Evolutionary conservation across 202 grass and related monocot genomes (phyloP), one percentile per base, ranked within the genome.

Genomic region (Elaeis oleifera): DNA sequence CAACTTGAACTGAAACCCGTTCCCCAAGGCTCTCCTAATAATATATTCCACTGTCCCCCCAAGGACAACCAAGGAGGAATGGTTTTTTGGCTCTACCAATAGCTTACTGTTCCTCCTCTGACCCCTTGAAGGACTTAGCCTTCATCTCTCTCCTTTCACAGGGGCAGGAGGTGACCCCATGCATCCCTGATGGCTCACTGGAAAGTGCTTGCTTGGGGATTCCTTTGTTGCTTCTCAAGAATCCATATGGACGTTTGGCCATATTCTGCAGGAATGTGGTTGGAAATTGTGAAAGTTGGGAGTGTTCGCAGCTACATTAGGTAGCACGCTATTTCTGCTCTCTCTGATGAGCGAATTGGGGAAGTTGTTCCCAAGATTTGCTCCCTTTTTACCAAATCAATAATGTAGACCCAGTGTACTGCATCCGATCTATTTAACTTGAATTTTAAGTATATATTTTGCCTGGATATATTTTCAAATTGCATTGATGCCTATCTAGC

Each of bases 221-320:
- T 65, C 63, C 63, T 53, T 50, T 65, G 63, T 23, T 52, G 4
- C 49, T 28, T 28, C 16, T 65, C 49, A 18, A 65, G 48, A 65
- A 17, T 18, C 49, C 21, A 27, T 19, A 23, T 48, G 19, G 22
- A 13, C 49, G 21, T 64, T 18, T 64, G 61, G 20, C 36, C 29
- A 22, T 23, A 49, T 64, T n/a, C 61, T 23, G 61, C 27, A 23
- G 21, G 44, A 64, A 64, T 64, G 61, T 64, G 61, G 15, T 64
- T 50, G 61, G 32, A 64, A 64, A 64, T 50, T 64, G 61, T 17
- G 39, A 64, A 64, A 64, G 61, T 6, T 23, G 5, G 8, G 18
- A 50, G 19, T 7, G 5, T 24, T 14, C 17, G 0, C 18, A 23
- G 44, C 21, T 21, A 32, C 6, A 49, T 23, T 50, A 50, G 19